Evolutionary conservation across 169 alveolate species (phyloP), one percentile per base, ranked within the genome.

Genomic region (Ichthyophthirius multifiliis): DNA sequence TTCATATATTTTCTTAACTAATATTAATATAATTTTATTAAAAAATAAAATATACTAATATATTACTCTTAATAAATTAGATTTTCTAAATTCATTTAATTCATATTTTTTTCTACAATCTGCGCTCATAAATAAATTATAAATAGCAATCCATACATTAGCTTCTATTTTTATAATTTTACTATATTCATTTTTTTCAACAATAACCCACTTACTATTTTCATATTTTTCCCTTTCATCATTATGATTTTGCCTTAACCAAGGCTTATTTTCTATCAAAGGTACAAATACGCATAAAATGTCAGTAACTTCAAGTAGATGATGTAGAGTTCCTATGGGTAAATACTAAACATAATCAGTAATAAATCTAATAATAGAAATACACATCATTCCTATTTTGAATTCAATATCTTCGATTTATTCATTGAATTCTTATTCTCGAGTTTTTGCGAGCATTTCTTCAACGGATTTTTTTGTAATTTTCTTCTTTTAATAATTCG

Each of bases 31-130:
- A 31, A 3, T 32, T 32, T 32, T 2, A 35, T 32, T 0, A 30
- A 34, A 2, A 10, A 30, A 2, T 20, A 32, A 32, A 65, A 15
- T 31, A 3, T 31, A 9, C 35, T 0, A 30, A 30, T 12, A 4
- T n/a, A 41, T 67, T 67, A 67, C 77, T 39, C 96, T 80, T 10
- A 94, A 62, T 37, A 92, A 67, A 63, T 91, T 92, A 64, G 82
- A 85, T 79, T 92, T 94, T 27, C 96, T 82, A 75, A 83, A 90
- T 44, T 91, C 83, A 18, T 91, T 91, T 2, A 94, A 82, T 84
- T 94, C 97, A 84, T 94, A 94, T 74, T 92, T 94, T 34, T 94
- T 77, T 62, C 93, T 87, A 34, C 93, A 86, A 43, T 94, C 97
- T 46, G 84, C 89, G 62, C 85, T 86, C 94, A 94, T 89, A 46